Conservation (phyloP, 2,329 filamentous ascomycete genomes). For the Didymellaceae sp. region DNA sequence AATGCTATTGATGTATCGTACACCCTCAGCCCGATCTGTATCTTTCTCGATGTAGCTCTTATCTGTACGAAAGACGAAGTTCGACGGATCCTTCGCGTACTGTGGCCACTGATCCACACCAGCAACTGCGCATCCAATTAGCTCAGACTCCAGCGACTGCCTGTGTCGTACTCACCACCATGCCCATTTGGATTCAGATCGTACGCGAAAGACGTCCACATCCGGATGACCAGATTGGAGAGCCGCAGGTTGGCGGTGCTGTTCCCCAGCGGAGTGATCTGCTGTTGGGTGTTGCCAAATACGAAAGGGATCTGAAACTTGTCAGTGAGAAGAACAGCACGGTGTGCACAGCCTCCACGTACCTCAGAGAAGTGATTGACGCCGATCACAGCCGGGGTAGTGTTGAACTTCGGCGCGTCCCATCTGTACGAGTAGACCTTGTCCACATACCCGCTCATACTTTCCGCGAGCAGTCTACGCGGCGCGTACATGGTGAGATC, state of each 20-base stretch:
- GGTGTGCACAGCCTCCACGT: background rate
- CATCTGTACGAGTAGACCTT: slow-evolving; percentile 39
- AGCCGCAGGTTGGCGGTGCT: slow-evolving; percentile 27
- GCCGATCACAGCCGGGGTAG: slow-evolving; percentile 33
- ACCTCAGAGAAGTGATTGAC: slow-evolving; percentile 42
- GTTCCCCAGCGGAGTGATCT: slow-evolving; percentile 36
- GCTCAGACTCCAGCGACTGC: background rate
- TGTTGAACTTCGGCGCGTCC: slow-evolving; percentile 43
- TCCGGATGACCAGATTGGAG: slow-evolving; percentile 36
- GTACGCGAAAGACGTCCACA: slow-evolving; percentile 42
- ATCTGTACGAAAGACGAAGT: slow-evolving; percentile 40
- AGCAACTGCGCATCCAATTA: slow-evolving; percentile 17
- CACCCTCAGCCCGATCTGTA: slow-evolving; percentile 27
- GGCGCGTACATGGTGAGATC: slow-evolving; percentile 42
- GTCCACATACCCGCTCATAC: slow-evolving; percentile 30
- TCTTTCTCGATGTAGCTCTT: slow-evolving; percentile 36
- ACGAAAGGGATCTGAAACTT: slow-evolving; percentile 35
- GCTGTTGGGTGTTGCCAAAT: slow-evolving; percentile 37
- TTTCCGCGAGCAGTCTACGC: slow-evolving; percentile 29
- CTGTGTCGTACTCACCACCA: slow-evolving; percentile 20
- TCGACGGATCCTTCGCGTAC: slow-evolving; percentile 26
- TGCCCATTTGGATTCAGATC: slow-evolving; percentile 40
- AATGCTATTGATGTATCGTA: slow-evolving; percentile 34
- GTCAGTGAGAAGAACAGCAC: background rate
- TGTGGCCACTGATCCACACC: slow-evolving; percentile 26